Conservation (phyloP, 805 yeast genomes). For the Nakazawaea ernobii region DNA sequence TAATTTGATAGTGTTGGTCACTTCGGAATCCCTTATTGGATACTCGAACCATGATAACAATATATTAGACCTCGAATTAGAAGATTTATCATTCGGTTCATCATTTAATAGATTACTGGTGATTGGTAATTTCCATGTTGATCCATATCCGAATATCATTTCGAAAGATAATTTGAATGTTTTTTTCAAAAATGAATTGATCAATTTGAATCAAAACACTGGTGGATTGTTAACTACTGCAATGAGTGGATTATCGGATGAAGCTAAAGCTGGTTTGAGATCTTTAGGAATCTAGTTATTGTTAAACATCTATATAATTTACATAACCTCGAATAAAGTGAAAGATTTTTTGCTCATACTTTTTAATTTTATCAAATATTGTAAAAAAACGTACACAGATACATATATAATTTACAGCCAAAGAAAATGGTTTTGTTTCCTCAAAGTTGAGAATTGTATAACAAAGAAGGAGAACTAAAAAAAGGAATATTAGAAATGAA, state of each 20-base stretch:
- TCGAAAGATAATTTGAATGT: slow-evolving; percentile 27
- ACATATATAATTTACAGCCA: too few species aligned
- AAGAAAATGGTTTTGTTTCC: too few species aligned
- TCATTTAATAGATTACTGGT: slow-evolving; percentile 70
- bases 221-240: slow-evolving; percentile 11
- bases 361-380: too few species aligned
- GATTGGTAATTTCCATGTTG: slow-evolving; percentile 55
- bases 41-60: slow-evolving; percentile 29
- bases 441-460: too few species aligned
- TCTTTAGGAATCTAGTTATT: slow-evolving; percentile 5
- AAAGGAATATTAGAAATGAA: too few species aligned
- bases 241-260: not conserved
- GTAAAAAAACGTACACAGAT: not conserved
- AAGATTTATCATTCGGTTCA: slow-evolving; percentile 77
- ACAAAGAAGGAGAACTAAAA: too few species aligned
- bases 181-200: slow-evolving; percentile 22
- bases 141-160: slow-evolving; percentile 57
- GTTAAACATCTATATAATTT: not conserved
- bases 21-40: slow-evolving; percentile 28
- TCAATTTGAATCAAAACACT: slow-evolving; percentile 14
- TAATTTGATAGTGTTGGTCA: slow-evolving; percentile 30
- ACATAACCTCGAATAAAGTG: not conserved
- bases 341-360: not conserved
- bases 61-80: slow-evolving; percentile 55
- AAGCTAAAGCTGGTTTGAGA: slow-evolving; percentile 7